Evolutionary conservation across 306 rosid species (phyloP).

Genomic region (Crataegus laevigata): DNA sequence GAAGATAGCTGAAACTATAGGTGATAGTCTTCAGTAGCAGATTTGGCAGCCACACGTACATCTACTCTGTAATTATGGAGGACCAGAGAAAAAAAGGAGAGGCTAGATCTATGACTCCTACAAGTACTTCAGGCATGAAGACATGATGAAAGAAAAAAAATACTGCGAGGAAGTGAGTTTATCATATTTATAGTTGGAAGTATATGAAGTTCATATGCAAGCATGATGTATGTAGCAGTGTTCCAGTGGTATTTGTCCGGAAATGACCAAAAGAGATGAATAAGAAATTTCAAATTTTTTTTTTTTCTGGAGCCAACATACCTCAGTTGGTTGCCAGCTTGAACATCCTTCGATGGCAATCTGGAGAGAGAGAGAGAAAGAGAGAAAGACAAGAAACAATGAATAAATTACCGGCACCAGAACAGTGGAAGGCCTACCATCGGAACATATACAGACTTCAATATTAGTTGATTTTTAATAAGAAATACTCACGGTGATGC

Average conservation of each 20-base stretch:
- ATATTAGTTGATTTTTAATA: background rate
- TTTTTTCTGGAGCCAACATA: slow-evolving; percentile 10
- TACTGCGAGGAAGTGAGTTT: background rate
- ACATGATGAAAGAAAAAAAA: background rate
- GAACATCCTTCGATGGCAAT: slow-evolving; percentile 54
- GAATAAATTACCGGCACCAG: slow-evolving; percentile 11
- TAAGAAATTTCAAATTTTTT: background rate
- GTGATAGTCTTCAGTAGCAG: background rate
- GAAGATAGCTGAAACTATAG: background rate
- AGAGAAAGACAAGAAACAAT: background rate
- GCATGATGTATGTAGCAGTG: background rate
- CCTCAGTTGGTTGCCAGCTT: slow-evolving; percentile 80
- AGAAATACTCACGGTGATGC: slow-evolving; percentile 46
- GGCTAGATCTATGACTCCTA: background rate
- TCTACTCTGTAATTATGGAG: background rate
- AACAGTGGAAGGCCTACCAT: slow-evolving; percentile 5
- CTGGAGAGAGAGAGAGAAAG: slow-evolving; percentile 27
- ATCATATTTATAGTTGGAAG: background rate
- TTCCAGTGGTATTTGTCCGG: background rate
- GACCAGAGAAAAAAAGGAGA: background rate
- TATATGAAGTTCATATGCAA: background rate
- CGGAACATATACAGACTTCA: background rate
- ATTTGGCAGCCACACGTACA: background rate
- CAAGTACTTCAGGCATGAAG: background rate
- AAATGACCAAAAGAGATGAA: background rate